These are phyloP conservation scores for Nasturtium officinale DNA, from an alignment of 345 rosid genomes.

Conservation along the genomic window DNA sequence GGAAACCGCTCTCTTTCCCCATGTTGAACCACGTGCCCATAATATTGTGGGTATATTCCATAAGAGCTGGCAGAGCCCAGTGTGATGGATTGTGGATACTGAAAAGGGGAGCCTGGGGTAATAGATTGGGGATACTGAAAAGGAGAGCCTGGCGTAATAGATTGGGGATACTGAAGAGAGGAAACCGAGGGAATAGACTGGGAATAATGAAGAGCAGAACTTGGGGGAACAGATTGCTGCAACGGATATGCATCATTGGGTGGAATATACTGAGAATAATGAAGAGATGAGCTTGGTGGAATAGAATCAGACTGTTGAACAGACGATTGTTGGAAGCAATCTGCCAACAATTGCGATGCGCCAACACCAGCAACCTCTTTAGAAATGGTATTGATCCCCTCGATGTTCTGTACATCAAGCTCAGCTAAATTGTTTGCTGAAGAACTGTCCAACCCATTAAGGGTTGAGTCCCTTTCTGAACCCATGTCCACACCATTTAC, in stretches of 20 bases:
- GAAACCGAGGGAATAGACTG: slow-evolving; percentile 28
- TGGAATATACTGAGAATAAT: slow-evolving; percentile 36
- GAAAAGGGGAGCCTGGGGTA: slow-evolving; percentile 42
- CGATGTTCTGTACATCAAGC: slow-evolving; percentile 48
- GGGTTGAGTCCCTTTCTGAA: slow-evolving; percentile 49
- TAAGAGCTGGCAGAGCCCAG: slow-evolving; percentile 49
- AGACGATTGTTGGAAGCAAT: slow-evolving; percentile 44
- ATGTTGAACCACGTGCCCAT: slow-evolving; percentile 50
- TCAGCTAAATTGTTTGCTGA: slow-evolving; percentile 61
- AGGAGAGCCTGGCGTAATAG: slow-evolving; percentile 29
- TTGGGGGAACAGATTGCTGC: slow-evolving; percentile 40
- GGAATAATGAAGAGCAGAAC: slow-evolving; percentile 39
- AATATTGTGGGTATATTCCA: slow-evolving; percentile 55
- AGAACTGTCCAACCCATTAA: slow-evolving; percentile 53
- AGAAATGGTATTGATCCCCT: slow-evolving; percentile 43
- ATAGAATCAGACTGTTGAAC: slow-evolving; percentile 49
- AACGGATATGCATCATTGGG: slow-evolving; percentile 25
- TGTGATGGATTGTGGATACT: slow-evolving; percentile 49
- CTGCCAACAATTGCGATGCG: slow-evolving; percentile 47
- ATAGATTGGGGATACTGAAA: slow-evolving; percentile 38
- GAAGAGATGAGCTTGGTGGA: slow-evolving; percentile 45
- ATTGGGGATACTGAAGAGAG: slow-evolving; percentile 39
- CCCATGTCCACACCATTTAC: slow-evolving; percentile 77
- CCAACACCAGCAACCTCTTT: slow-evolving; percentile 46
- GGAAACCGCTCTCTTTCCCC: slow-evolving; percentile 50